A percentile compares a stretch with the other conserved stretches of the same genome.
Conservation (phyloP, 148 eudicot genomes). For the Camellia granthamiana region DNA sequence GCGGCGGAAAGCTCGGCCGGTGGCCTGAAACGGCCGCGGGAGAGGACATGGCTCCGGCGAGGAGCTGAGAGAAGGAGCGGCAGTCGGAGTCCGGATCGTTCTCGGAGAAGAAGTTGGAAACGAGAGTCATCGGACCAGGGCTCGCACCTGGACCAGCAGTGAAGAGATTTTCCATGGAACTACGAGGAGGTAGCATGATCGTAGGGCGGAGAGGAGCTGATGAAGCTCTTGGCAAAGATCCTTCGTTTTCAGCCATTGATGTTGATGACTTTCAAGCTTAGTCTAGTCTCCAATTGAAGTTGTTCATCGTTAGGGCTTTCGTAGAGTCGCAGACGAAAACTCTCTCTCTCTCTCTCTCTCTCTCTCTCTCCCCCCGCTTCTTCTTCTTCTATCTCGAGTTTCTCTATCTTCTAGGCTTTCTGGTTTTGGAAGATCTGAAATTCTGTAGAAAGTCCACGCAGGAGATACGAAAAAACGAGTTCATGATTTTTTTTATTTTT, state of each 20-base stretch:
- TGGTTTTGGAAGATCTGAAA: constrained; percentile 8
- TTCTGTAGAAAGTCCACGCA: constrained; percentile 16
- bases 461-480: constrained; percentile 9
- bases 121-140: constrained; percentile 83
- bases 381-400: background rate
- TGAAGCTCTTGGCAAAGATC: constrained; percentile 14
- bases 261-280: background rate
- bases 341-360: constrained; percentile 10
- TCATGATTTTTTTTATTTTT: background rate
- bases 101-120: constrained; percentile 66
- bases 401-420: background rate
- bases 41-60: constrained; percentile 68
- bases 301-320: background rate
- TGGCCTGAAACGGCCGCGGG: constrained; percentile 25
- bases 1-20: constrained; percentile 16
- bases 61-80: constrained; percentile 79
- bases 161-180: constrained; percentile 41
- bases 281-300: background rate
- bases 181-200: constrained; percentile 52
- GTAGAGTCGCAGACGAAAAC: background rate
- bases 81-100: constrained; percentile 62
- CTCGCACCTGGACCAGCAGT: constrained; percentile 58
- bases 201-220: constrained; percentile 37
- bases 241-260: constrained; percentile 17
- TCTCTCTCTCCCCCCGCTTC: background rate